Evolutionary conservation across 768 basidiomycete species (phyloP).

Genomic region (Cyathus striatus): DNA sequence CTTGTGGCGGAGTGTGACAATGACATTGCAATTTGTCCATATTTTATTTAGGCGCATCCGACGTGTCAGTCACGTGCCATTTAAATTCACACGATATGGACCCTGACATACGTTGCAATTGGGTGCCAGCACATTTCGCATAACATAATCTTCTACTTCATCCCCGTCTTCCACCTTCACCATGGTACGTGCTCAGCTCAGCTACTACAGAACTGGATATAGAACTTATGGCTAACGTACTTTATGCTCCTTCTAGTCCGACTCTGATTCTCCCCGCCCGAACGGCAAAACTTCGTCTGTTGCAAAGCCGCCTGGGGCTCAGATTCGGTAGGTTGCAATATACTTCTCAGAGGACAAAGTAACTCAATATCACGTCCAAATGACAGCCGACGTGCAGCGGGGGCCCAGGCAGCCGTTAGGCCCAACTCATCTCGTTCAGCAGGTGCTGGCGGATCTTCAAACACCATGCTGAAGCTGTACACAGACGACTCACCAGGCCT

Average conservation of each 20-base stretch:
- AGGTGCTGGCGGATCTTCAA: conserved; percentile 92
- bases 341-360: neutral
- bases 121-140: conserved; percentile 24
- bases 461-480: conserved; percentile 98
- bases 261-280: conserved; percentile 65
- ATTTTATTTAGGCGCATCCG: neutral
- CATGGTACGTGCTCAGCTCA: conserved; percentile 36
- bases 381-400: conserved; percentile 68
- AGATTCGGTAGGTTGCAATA: conserved; percentile 60
- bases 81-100: conserved; percentile 19
- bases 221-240: neutral
- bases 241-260: conserved; percentile 45
- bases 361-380: neutral
- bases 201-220: too few species aligned
- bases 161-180: conserved; percentile 13
- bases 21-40: neutral
- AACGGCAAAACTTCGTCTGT: conserved; percentile 38
- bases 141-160: conserved; percentile 8
- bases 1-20: too few species aligned
- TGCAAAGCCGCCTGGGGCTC: conserved; percentile 73
- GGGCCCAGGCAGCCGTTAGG: conserved; percentile 51
- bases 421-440: conserved; percentile 89
- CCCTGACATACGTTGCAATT: conserved; percentile 12
- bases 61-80: conserved; percentile 27
- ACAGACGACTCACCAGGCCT: conserved; percentile 97